phyloP scores from a whole-genome alignment of 1,284 basidiomycete genomes.

The Cronartium quercuum region DNA sequence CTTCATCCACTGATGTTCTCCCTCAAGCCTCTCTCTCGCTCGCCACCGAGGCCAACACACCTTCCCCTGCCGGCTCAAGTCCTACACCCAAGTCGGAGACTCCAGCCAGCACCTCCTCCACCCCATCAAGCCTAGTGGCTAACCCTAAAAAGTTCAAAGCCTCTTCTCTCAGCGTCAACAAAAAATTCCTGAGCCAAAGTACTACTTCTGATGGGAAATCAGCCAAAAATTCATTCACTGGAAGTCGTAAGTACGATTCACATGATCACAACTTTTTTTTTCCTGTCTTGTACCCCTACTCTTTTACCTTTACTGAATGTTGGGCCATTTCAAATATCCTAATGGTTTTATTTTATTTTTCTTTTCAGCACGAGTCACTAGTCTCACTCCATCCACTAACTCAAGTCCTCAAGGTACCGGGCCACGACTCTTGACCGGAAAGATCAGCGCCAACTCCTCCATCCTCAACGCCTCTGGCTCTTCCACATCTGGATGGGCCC shows the following conservation, averaged over 20 bases:
- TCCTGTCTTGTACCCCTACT: background rate
- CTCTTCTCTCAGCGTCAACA: conserved; percentile 34
- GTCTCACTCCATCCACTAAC: conserved; percentile 5
- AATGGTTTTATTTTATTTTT: background rate
- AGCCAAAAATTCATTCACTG: conserved; percentile 2
- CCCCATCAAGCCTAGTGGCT: background rate
- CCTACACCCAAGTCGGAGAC: background rate
- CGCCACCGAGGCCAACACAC: too few relatives aligned
- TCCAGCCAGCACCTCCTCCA: background rate
- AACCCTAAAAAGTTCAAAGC: conserved; percentile 35
- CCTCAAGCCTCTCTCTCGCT: too few relatives aligned
- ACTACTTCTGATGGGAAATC: conserved; percentile 15
- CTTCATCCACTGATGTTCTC: background rate
- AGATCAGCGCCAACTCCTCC: conserved; percentile 13
- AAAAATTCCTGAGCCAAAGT: conserved; percentile 36
- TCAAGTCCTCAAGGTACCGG: conserved; percentile 1
- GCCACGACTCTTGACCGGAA: conserved; percentile 33
- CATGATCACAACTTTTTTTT: conserved; percentile 1
- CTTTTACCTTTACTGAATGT: background rate
- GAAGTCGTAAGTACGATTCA: conserved; percentile 14
- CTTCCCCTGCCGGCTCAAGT: too few relatives aligned
- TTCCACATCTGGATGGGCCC: conserved; percentile 21
- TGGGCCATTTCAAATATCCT: background rate
- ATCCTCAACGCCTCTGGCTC: conserved; percentile 14
- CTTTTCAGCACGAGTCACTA: conserved; percentile 28